These are phyloP conservation scores for Mucor saturninus DNA, from an alignment of 371 early-diverging fungal species.

Conservation along the genomic window DNA sequence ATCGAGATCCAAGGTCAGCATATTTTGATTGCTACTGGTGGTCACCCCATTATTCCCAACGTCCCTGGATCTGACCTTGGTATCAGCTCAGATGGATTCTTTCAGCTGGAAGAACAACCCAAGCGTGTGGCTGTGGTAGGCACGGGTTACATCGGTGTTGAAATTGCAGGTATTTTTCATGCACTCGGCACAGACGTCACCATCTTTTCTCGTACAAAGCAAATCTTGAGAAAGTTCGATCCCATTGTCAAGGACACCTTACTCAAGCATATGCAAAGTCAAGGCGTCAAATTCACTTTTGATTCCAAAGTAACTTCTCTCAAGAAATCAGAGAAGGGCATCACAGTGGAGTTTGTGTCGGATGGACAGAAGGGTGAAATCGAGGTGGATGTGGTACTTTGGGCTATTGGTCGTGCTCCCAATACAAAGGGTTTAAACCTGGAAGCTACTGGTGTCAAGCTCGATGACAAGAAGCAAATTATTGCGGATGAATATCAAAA, in stretches of 20 bases:
- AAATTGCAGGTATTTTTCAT: slow-evolving; percentile 94
- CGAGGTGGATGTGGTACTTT: slow-evolving; percentile 74
- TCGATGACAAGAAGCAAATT: slow-evolving; percentile 73
- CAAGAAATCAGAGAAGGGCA: slow-evolving; percentile 21
- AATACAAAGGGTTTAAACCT: slow-evolving; percentile 71
- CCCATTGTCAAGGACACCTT: slow-evolving; percentile 80
- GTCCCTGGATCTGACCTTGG: slow-evolving; percentile 87
- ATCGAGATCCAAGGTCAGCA: slow-evolving; percentile 67
- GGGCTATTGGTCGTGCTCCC: slow-evolving; percentile 81
- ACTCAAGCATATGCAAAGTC: slow-evolving; percentile 70
- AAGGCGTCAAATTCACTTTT: slow-evolving; percentile 75
- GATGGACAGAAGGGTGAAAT: slow-evolving; percentile 44
- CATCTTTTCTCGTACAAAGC: slow-evolving; percentile 80
- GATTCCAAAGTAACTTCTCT: slow-evolving; percentile 57
- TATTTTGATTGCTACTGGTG: slow-evolving; percentile 88
- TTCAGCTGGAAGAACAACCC: slow-evolving; percentile 87
- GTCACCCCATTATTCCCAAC: slow-evolving; percentile 69
- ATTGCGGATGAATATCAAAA: slow-evolving; percentile 88
- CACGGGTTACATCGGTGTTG: slow-evolving; percentile 91
- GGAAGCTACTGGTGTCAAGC: slow-evolving; percentile 66
- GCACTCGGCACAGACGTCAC: slow-evolving; percentile 82
- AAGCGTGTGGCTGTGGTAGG: slow-evolving; percentile 88
- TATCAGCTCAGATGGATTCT: slow-evolving; percentile 94
- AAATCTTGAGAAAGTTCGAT: slow-evolving; percentile 91
- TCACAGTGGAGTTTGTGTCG: slow-evolving; percentile 53